Evolutionary conservation across 129 eudicot genomes (phyloP), one percentile per base, ranked within the genome.

Genomic region (Deinandra increscens): DNA sequence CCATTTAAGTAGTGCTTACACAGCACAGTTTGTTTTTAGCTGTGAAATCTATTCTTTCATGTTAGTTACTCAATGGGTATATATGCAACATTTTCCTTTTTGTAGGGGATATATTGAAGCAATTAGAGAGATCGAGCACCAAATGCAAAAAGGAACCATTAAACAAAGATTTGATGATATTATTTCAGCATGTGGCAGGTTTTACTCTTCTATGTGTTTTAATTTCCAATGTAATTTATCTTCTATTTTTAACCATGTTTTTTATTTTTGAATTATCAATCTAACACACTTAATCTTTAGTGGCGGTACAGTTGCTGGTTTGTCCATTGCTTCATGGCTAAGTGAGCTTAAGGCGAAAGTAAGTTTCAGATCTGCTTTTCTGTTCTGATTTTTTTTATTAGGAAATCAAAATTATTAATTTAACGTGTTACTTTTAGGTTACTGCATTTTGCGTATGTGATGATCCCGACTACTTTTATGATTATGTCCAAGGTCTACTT

Each of bases 51-150:
- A 7, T 15, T 68, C 53, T 64, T 64, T 80, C 73, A 20, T 38
- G 20, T 13, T 60, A 45, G 56, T 72, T 46, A 46, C 43, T 61
- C 46, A 60, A 60, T 9, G 19, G 15, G 15, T 73, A 45, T 72
- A 69, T 73, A 64, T 49, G 45, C 17, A 9, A 44, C 19, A 7
- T 49, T 29, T 20, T 65, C 17, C 45, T 54, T 67, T 29, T 20
- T 71, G 76, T 77, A 93, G 99, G 99, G 99, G 99, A 31, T 89
- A 93, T 80, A 83, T 93, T 45, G 96, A 93, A 79, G 95, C 99
- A 75, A 79, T 87, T 73, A 85, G 90, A 72, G 99, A 93, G 86
- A 81, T 93, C 69, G 87, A 89, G 79, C 70, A 75, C 63, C 99
- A 93, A 80, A 63, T 83, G 17, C 84, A 74, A 39, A 63, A 45